Conservation (phyloP, 768 basidiomycete species). For the Ramaria rubella region DNA sequence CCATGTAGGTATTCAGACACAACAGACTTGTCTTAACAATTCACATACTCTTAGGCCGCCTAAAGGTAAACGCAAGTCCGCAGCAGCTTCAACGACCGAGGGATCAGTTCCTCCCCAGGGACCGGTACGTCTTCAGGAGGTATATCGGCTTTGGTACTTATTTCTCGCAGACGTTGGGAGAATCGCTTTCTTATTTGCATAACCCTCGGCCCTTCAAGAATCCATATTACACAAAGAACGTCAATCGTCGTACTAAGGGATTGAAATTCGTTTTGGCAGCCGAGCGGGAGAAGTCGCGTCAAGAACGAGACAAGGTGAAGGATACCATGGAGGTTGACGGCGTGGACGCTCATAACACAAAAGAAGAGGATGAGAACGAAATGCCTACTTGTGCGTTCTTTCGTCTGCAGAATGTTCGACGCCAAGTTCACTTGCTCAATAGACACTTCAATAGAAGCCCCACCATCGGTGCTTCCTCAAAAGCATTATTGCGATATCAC, state of each 20-base stretch:
- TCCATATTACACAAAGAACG: slow-evolving; percentile 58
- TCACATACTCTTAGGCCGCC: slow-evolving; percentile 15
- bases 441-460: slow-evolving; percentile 82
- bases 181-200: slow-evolving; percentile 68
- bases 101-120: slow-evolving; percentile 3
- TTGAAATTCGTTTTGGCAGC: slow-evolving; percentile 71
- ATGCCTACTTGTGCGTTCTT: slow-evolving; percentile 57
- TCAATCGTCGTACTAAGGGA: slow-evolving; percentile 69
- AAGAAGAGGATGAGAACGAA: slow-evolving; percentile 44
- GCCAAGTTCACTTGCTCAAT: neutral
- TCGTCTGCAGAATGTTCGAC: neutral
- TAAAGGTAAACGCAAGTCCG: slow-evolving; percentile 9
- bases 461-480: slow-evolving; percentile 72
- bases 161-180: slow-evolving; percentile 52
- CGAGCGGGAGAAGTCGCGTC: slow-evolving; percentile 71
- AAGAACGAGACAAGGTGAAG: slow-evolving; percentile 55
- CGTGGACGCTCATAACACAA: slow-evolving; percentile 18
- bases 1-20: neutral
- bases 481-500: slow-evolving; percentile 82
- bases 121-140: slow-evolving; percentile 1
- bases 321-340: slow-evolving; percentile 55
- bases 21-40: slow-evolving; percentile 3
- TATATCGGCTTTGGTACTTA: neutral
- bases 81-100: slow-evolving; percentile 1
- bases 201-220: slow-evolving; percentile 75